Percentiles rank a stretch among this genome's conserved stretches.
Conservation (phyloP, 108 stramenopile genomes). For the Conticribra weissflogii region DNA sequence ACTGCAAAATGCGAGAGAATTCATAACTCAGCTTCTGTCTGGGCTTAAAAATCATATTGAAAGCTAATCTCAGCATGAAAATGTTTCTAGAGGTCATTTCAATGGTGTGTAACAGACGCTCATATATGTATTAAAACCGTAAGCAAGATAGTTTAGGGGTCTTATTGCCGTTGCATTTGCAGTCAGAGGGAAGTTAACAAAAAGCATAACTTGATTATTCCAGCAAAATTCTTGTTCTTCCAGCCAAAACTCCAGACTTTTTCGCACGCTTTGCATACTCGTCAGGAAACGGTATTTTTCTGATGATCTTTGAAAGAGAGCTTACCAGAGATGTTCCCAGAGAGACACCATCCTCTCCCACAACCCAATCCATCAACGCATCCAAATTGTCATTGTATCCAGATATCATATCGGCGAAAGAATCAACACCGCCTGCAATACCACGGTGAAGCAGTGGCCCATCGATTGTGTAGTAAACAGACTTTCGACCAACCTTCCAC, state of each 20-base stretch:
- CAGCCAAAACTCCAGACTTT: slow-evolving; percentile 24
- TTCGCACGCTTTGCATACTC: slow-evolving; percentile 2
- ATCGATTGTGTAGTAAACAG: slow-evolving; percentile 25
- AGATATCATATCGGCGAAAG: slow-evolving; percentile 32
- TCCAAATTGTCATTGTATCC: slow-evolving; percentile 45
- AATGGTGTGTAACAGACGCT: no score
- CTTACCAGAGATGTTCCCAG: slow-evolving; percentile 9
- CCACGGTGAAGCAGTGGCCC: slow-evolving; percentile 38
- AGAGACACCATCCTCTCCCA: slow-evolving; percentile 13
- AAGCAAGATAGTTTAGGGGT: no score
- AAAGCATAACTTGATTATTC: slow-evolving; percentile 3
- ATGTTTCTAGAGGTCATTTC: no score
- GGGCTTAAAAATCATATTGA: no score
- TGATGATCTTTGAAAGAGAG: neutral
- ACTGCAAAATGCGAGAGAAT: no score
- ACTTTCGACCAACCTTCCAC: slow-evolving; percentile 13
- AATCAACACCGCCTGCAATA: slow-evolving; percentile 30
- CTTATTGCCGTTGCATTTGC: no score
- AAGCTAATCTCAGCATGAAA: no score
- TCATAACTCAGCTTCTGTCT: no score
- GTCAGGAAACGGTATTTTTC: slow-evolving; percentile 16
- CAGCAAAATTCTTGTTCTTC: slow-evolving; percentile 23
- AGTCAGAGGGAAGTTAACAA: no score
- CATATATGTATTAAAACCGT: no score
- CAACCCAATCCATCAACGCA: slow-evolving; percentile 27